Evolutionary conservation across 495 filamentous ascomycete genomes (phyloP), one percentile per base, ranked within the genome.

Genomic region (Bacidia rubella): DNA sequence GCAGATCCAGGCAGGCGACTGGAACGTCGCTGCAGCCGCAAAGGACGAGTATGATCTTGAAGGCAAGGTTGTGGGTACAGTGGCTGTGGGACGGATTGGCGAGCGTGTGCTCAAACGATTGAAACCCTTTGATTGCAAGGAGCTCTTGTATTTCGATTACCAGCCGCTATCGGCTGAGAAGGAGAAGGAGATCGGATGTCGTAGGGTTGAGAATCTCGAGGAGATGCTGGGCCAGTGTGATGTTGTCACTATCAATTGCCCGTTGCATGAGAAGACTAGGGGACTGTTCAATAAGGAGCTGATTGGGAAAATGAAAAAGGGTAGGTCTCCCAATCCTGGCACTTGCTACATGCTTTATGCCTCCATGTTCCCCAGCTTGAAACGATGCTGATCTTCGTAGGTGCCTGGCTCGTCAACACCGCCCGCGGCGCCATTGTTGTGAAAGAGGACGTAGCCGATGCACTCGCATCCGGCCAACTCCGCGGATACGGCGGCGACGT

Each of bases 221-320:
- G 92, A 98, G 71, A 85, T 98, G 81, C 72, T 98, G 52, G 76
- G 77, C 51, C 89, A 96, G 78, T 96, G 90, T 70, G 92, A 98
- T 60, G 86, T 98, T 40, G 92, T 98, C 63, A 98, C 92, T 63
- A 97, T 98, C 72, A 98, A 98, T 80, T 96, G 90, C 80, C 92
- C 92, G 55, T 79, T 98, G 57, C 92, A 98, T 73, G 92, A 96
- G 77, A 93, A 92, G 78, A 98, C 92, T 43, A 75, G 78, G 27
- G 92, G 92, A 57, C 67, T 98, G 60, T 98, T 98, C 77, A 95
- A 96, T 79, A 97, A 97, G 85, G 87, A 96, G n/a, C 78, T 98
- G 56, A 94, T 98, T 63, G 77, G 83, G 62, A 96, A 96, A 86
- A 98, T 98, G 92, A 98, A 98, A 87, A 82, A 82, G 65, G 89